Evolutionary conservation across 1,139 yeast genomes (phyloP), one percentile per base, ranked within the genome.

Genomic region (Hyphopichia pseudoburtonii): DNA sequence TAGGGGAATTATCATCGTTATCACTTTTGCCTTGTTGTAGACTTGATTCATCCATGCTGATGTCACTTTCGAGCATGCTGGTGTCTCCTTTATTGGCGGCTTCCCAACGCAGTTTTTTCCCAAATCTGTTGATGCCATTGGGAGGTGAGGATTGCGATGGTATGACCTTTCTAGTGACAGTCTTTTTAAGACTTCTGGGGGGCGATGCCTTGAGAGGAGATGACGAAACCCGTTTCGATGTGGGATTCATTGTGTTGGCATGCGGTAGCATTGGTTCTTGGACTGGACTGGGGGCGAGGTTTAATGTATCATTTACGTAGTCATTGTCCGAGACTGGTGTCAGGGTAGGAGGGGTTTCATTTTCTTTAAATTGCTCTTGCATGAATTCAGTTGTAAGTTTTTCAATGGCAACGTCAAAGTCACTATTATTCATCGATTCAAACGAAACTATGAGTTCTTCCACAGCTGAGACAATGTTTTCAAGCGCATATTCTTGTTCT

Each of bases 71-170:
- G 25, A 62, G 57, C 56, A 64, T 57, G 24, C 60, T 57, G 4
- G 52, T 42, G 41, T 67, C 71, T 28, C 43, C 53, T 22, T 51
- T 54, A 6, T 66, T 65, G 10, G 23, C 10, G 10, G 62, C 60
- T 42, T 64, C 70, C 66, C 73, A 66, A 35, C 70, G 63, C 0
- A 68, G 73, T 35, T 60, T 64, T 37, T 64, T 67, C 5, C 46
- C 21, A 35, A 6, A 36, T 35, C 38, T 42, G 44, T 15, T 28
- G n/a, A 34, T 15, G 23, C 43, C n/a, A n/a, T n/a, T 36, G 18
- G 32, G 30, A 6, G 60, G 53, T 18, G 58, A 41, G 18, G 41
- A 18, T 33, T 42, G 48, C 11, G 48, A 43, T 10, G 46, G 32
- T 5, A 33, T 31, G 2, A 48, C 42, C 35, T 56, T 60, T 32